Conservation (phyloP, 2,329 filamentous ascomycete genomes). For the Paecilomyces niveus region DNA sequence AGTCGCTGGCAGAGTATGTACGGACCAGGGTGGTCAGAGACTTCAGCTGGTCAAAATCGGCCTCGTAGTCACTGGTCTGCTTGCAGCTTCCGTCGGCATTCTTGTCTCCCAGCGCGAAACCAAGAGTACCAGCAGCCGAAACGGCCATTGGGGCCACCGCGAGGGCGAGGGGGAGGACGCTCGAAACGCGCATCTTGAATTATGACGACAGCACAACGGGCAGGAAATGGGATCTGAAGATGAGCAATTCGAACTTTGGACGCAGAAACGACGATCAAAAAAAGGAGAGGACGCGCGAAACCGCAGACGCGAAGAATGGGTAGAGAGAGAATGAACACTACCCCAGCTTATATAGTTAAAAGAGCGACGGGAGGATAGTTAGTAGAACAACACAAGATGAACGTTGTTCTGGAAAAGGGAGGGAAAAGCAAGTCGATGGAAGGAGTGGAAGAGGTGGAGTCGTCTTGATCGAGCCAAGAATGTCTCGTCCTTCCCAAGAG, state of each 20-base stretch:
- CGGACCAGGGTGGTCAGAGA: slow-evolving; percentile 52
- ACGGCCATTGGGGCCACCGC: slow-evolving; percentile 42
- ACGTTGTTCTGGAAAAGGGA: background rate
- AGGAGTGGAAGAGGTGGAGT: background rate
- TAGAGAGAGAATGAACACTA: background rate
- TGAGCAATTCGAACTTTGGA: background rate
- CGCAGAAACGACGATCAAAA: no score
- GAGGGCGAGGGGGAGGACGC: slow-evolving; percentile 33
- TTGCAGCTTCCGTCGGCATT: slow-evolving; percentile 58
- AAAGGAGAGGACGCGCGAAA: no score
- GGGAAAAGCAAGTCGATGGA: slow-evolving; percentile 3
- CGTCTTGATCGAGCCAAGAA: background rate
- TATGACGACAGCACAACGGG: background rate
- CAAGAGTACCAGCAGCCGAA: slow-evolving; percentile 49
- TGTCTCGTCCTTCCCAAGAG: background rate
- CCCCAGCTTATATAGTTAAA: background rate
- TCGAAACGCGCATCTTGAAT: slow-evolving; percentile 40
- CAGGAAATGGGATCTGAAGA: background rate
- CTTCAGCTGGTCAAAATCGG: slow-evolving; percentile 57
- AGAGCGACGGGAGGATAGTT: background rate
- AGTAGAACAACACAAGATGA: background rate
- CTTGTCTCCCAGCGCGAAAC: slow-evolving; percentile 62
- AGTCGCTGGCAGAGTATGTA: slow-evolving; percentile 61
- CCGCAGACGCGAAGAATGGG: background rate
- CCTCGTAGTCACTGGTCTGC: slow-evolving; percentile 53